Evolutionary conservation across 1,284 basidiomycete species (phyloP), one percentile per base, ranked within the genome.

Genomic region (Ustilago curta): DNA sequence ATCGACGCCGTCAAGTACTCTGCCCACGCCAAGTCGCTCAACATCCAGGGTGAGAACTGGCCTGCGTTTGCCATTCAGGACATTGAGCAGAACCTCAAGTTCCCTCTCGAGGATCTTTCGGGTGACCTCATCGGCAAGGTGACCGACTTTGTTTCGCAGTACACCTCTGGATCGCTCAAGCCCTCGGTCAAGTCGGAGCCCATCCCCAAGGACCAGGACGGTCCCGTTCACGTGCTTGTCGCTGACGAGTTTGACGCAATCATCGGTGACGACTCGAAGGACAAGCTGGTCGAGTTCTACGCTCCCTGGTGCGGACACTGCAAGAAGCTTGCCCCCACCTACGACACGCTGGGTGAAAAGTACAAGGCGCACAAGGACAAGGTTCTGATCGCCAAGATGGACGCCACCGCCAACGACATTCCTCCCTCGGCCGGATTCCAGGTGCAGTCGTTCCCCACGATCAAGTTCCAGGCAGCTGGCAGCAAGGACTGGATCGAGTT

Each of bases 391-490:
- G 83, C 80, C 81, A 97, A 98, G 88, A 92, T 98, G 89, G 96
- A 99, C 83, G 94, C 94, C 6, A 92, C 91, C 70, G 94, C 95
- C 87, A 99, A 99, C 86, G 97, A 99, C 86, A 89, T 99, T 29
- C 97, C 97, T 50, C 88, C 91, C 29, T 90, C 90, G 18, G 90
- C 92, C 57, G 91, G 92, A 35, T 97, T 99, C 93, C 90, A 69
- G 56, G 78, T 85, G 29, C 64, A 78, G 56, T 91, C 93, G 50
- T 98, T 97, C 93, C 96, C 96, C 9, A 98, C 97, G 2, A 86
- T 99, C 85, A 98, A 98, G 86, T 97, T 99, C 90, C 94, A 95
- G 87, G 89, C 91, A 11, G 96, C 97, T 25, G 95, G 96, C 58
- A 87, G 89, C 47, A 88, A 88, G 65, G 91, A 93, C 63, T 98